Percentiles rank a stretch among this genome's conserved stretches.
These are phyloP conservation scores for Sporothrix euskadiensis DNA, from an alignment of 2,329 filamentous ascomycete genomes.

Conservation along the genomic window DNA sequence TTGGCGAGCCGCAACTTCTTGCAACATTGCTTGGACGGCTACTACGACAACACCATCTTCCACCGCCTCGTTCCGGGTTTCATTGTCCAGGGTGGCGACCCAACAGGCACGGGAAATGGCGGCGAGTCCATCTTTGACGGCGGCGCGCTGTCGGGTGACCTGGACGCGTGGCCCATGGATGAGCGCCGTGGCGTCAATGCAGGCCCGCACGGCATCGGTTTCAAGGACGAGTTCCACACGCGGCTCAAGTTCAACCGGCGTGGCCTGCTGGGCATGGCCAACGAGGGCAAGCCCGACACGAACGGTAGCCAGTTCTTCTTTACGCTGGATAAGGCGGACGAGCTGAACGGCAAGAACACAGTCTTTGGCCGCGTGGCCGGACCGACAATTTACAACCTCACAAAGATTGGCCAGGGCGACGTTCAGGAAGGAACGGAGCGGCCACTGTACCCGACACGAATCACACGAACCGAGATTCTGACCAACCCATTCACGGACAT, in stretches of 20 bases:
- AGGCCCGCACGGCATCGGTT: slow-evolving; percentile 59
- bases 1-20: slow-evolving; percentile 93
- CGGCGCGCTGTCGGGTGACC: slow-evolving; percentile 69
- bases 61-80: slow-evolving; percentile 91
- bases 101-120: slow-evolving; percentile 86
- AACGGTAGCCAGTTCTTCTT: slow-evolving; percentile 99
- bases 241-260: slow-evolving; percentile 89
- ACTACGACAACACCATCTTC: slow-evolving; percentile 92
- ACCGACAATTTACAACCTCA: slow-evolving; percentile 93
- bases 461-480: slow-evolving; percentile 71
- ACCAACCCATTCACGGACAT: slow-evolving; percentile 83
- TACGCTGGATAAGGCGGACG: slow-evolving; percentile 79
- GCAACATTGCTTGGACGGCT: slow-evolving; percentile 90
- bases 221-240: slow-evolving; percentile 86
- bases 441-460: slow-evolving; percentile 80
- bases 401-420: slow-evolving; percentile 89
- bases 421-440: slow-evolving; percentile 75
- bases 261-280: slow-evolving; percentile 94
- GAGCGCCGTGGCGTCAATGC: slow-evolving; percentile 63
- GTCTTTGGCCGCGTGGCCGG: slow-evolving; percentile 90
- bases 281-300: slow-evolving; percentile 72
- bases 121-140: slow-evolving; percentile 91
- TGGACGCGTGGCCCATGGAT: slow-evolving; percentile 72
- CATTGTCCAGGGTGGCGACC: slow-evolving; percentile 91
- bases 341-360: slow-evolving; percentile 87